These are phyloP conservation scores for Teunomyces atbi DNA, from an alignment of 805 yeast genomes.

Conservation along the genomic window DNA sequence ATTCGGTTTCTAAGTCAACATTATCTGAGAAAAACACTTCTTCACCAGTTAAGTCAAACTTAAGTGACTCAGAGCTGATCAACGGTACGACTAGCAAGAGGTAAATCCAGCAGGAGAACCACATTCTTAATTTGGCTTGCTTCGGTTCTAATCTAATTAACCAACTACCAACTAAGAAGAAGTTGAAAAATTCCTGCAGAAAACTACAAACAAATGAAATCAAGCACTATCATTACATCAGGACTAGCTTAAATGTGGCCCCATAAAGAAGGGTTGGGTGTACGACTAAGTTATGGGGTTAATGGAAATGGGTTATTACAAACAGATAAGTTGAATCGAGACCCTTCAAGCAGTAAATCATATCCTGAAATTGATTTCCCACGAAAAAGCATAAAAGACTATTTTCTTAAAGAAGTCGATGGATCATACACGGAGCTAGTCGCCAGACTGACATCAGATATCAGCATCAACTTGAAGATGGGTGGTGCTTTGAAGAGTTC, in stretches of 20 bases:
- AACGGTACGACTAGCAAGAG: constrained; percentile 2
- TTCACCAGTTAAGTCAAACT: constrained; percentile 21
- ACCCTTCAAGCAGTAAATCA: background rate
- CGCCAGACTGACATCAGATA: background rate
- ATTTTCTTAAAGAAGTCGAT: constrained; percentile 6
- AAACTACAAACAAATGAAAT: background rate
- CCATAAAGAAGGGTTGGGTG: constrained; percentile 15
- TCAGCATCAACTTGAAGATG: constrained; percentile 11
- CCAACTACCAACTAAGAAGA: too few relatives aligned
- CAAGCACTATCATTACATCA: background rate
- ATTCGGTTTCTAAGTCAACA: constrained; percentile 6
- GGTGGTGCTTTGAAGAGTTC: constrained; percentile 11
- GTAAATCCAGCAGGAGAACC: background rate
- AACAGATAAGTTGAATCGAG: background rate
- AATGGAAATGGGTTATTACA: constrained; percentile 11
- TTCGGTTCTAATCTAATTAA: too few relatives aligned
- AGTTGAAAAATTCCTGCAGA: constrained; percentile 1
- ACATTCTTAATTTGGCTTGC: background rate
- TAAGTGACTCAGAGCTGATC: constrained; percentile 12
- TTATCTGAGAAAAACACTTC: background rate
- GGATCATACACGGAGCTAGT: background rate
- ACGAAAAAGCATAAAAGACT: background rate
- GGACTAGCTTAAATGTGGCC: constrained; percentile 14
- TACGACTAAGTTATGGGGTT: constrained; percentile 16
- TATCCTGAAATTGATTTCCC: constrained; percentile 4